A percentile compares a stretch with the other conserved stretches of the same genome.
phyloP scores from a whole-genome alignment of 495 filamentous ascomycete genomes.

The Aspergillus sclerotiicarbonarius region DNA sequence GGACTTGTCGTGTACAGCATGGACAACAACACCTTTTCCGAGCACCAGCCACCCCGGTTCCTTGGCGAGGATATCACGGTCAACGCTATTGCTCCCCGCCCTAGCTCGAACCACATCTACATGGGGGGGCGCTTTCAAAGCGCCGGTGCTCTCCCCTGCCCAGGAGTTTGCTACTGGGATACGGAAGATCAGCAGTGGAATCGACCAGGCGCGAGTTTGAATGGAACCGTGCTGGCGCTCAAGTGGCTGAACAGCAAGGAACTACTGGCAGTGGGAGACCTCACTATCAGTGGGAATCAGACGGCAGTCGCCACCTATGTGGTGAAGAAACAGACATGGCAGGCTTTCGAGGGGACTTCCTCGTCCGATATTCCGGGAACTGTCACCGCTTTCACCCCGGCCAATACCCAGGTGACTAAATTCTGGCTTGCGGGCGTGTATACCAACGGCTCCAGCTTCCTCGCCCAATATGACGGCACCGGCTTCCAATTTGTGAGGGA shows the following conservation, averaged over 20 bases:
- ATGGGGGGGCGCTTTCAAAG: constrained; percentile 78
- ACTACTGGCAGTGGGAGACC: constrained; percentile 73
- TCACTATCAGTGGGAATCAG: constrained; percentile 62
- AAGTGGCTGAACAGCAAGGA: constrained; percentile 68
- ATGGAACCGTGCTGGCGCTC: constrained; percentile 66
- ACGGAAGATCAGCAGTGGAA: constrained; percentile 69
- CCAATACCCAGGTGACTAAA: constrained; percentile 59
- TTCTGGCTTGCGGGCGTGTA: constrained; percentile 77
- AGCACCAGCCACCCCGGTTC: constrained; percentile 68
- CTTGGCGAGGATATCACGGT: constrained; percentile 66
- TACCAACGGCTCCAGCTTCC: constrained; percentile 66
- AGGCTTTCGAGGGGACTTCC: constrained; percentile 59
- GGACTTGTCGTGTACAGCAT: constrained; percentile 85
- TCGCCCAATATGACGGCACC: constrained; percentile 72
- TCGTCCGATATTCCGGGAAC: constrained; percentile 66
- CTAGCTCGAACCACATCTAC: constrained; percentile 70
- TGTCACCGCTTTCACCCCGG: constrained; percentile 72
- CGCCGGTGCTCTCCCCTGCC: constrained; percentile 81
- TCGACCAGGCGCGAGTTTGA: constrained; percentile 65
- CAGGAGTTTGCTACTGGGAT: constrained; percentile 76
- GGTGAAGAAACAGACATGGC: constrained; percentile 59
- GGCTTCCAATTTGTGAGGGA: constrained; percentile 57
- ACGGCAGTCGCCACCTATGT: constrained; percentile 76
- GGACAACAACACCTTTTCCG: constrained; percentile 52
- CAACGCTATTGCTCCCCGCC: constrained; percentile 67